phyloP scores from a whole-genome alignment of 2,329 filamentous ascomycete genomes.

The Cordyceps cateniannulata region DNA sequence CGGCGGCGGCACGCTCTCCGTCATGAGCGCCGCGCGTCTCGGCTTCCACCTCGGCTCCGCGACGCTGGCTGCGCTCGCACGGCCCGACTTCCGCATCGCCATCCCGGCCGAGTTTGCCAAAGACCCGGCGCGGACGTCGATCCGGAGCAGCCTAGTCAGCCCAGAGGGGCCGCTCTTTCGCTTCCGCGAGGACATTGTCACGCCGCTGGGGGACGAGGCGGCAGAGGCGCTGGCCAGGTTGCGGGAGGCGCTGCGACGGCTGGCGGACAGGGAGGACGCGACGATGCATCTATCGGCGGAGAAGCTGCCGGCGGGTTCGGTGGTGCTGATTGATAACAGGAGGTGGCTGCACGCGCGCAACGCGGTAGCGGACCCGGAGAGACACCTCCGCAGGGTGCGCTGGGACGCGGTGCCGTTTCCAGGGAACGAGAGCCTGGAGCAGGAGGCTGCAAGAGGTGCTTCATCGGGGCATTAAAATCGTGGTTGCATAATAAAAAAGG shows the following conservation, averaged over 20 bases:
- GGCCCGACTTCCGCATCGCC: slow-evolving; percentile 25
- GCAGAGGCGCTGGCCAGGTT: slow-evolving; percentile 21
- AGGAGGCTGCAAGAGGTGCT: too few relatives aligned
- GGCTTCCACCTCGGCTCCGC: slow-evolving; percentile 19
- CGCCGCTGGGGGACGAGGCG: slow-evolving; percentile 21
- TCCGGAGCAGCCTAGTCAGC: slow-evolving; percentile 19
- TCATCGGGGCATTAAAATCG: too few relatives aligned
- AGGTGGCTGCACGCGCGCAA: slow-evolving; percentile 30
- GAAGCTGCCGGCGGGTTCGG: slow-evolving; percentile 22
- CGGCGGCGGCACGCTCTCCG: slow-evolving; percentile 35
- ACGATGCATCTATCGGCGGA: slow-evolving; percentile 21
- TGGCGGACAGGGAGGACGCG: slow-evolving; percentile 9
- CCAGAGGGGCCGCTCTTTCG: slow-evolving; percentile 18
- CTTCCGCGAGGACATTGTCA: slow-evolving; percentile 26
- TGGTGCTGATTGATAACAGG: slow-evolving; percentile 26
- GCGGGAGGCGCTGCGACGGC: slow-evolving; percentile 14
- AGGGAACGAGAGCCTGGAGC: background rate
- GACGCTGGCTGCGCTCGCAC: slow-evolving; percentile 18
- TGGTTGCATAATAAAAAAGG: too few relatives aligned
- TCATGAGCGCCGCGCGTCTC: slow-evolving; percentile 28
- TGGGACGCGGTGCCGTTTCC: slow-evolving; percentile 27
- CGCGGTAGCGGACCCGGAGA: slow-evolving; percentile 25
- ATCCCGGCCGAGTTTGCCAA: slow-evolving; percentile 31
- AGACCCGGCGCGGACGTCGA: slow-evolving; percentile 13
- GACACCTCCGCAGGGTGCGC: slow-evolving; percentile 29